Conservation (phyloP, 2,329 filamentous ascomycete species). For the Monosporascus sp. region DNA sequence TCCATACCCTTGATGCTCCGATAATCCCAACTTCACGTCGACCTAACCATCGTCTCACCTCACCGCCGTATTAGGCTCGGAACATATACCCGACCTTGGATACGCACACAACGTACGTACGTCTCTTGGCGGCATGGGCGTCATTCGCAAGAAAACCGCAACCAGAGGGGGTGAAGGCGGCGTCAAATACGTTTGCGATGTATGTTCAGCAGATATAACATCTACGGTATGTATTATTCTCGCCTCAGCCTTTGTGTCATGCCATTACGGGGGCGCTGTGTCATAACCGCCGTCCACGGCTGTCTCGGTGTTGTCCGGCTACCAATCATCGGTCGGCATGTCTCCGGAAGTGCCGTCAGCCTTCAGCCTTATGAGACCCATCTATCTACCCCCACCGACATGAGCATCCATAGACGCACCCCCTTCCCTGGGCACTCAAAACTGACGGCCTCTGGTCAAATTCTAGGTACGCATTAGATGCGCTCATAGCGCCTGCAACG, state of each 20-base stretch:
- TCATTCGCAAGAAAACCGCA: constrained; percentile 93
- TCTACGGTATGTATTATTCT: constrained; percentile 66
- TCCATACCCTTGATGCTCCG: not conserved
- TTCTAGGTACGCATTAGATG: constrained; percentile 87
- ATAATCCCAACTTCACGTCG: not conserved
- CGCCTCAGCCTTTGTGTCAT: constrained; percentile 1
- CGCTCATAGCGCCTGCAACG: constrained; percentile 73
- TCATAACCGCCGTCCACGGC: not conserved
- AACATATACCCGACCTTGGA: not conserved
- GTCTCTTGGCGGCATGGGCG: constrained; percentile 59
- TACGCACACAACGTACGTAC: constrained; percentile 6
- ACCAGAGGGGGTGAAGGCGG: constrained; percentile 79
- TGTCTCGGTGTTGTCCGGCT: not conserved
- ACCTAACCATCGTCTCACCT: not conserved
- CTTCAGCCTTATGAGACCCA: constrained; percentile 1
- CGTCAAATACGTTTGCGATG: constrained; percentile 95
- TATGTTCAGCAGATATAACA: constrained; percentile 94
- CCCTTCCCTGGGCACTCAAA: not conserved
- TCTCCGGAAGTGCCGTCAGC: not conserved
- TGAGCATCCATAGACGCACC: not conserved
- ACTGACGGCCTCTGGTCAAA: constrained; percentile 2
- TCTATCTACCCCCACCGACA: not conserved
- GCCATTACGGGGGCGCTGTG: constrained; percentile 1
- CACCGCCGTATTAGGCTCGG: not conserved
- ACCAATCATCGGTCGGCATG: not conserved